Percentiles rank a stretch among this genome's conserved stretches.
These are phyloP conservation scores for Carex littledalei DNA, from an alignment of 176 grass and related monocot genomes.

Conservation along the genomic window DNA sequence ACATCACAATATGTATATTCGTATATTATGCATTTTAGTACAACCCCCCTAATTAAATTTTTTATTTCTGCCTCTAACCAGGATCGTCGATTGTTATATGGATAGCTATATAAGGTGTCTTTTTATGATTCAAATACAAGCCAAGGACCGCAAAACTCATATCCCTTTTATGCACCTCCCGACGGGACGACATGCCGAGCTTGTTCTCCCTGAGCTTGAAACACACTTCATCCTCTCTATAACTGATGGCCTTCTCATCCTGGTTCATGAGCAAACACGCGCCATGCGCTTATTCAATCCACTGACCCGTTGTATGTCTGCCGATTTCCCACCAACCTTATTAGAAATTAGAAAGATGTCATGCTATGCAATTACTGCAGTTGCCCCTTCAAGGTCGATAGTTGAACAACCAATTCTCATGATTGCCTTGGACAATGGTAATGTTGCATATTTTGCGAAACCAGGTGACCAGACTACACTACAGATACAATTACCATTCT, in stretches of 20 bases:
- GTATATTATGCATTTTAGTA: too few relatives aligned
- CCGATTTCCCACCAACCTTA: slow-evolving; percentile 11
- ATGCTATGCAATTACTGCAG: background rate
- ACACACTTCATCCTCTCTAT: background rate
- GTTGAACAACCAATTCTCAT: too few relatives aligned
- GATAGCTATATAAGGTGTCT: too few relatives aligned
- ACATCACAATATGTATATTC: too few relatives aligned
- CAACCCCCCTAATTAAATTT: too few relatives aligned
- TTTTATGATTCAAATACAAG: too few relatives aligned
- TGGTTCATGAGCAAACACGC: slow-evolving; percentile 4
- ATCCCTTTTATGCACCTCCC: background rate
- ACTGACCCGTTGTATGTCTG: slow-evolving; percentile 11
- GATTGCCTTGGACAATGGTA: too few relatives aligned
- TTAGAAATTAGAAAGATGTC: background rate
- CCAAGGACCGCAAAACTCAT: background rate
- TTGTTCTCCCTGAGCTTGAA: background rate
- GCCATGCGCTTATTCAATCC: slow-evolving; percentile 26
- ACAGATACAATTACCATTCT: background rate
- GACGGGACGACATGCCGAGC: background rate
- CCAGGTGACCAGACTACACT: background rate
- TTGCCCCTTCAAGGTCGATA: background rate
- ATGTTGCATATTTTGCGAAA: background rate
- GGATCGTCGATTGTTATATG: too few relatives aligned
- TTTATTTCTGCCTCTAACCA: too few relatives aligned
- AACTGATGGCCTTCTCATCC: background rate